phyloP scores from a whole-genome alignment of 768 basidiomycete genomes.

The Gelatoporia subvermispora region DNA sequence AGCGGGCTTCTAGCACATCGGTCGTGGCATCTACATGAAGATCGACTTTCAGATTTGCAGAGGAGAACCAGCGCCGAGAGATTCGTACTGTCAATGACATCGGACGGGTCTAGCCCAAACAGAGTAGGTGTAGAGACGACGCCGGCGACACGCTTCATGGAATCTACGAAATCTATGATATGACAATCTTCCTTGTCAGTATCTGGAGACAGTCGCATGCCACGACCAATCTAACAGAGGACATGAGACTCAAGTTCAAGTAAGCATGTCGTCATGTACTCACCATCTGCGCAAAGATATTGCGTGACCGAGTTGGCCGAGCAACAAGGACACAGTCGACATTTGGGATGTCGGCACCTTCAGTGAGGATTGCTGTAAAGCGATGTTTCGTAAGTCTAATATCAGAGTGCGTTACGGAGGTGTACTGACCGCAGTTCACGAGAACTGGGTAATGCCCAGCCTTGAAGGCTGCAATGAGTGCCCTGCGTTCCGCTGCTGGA shows the following conservation, averaged over 20 bases:
- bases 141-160: slow-evolving; percentile 58
- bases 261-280: slow-evolving; percentile 7
- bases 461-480: slow-evolving; percentile 63
- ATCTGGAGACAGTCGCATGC: slow-evolving; percentile 77
- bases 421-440: slow-evolving; percentile 72
- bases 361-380: slow-evolving; percentile 73
- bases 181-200: slow-evolving; percentile 83
- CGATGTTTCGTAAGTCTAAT: neutral
- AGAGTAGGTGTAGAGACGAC: slow-evolving; percentile 77
- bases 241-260: neutral
- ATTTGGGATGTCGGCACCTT: slow-evolving; percentile 92
- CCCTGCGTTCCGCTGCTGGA: slow-evolving; percentile 54
- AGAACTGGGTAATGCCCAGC: slow-evolving; percentile 77
- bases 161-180: slow-evolving; percentile 90
- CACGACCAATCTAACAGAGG: slow-evolving; percentile 72
- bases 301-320: slow-evolving; percentile 83
- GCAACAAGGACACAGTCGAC: slow-evolving; percentile 89
- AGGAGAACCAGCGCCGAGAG: neutral
- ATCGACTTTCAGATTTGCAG: slow-evolving; percentile 1
- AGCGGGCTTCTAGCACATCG: too few relatives aligned
- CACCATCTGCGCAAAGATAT: slow-evolving; percentile 92
- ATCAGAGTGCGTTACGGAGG: neutral
- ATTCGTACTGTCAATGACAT: slow-evolving; percentile 60
- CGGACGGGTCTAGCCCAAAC: slow-evolving; percentile 77
- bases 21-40: neutral